Evolutionary conservation across 352 stramenopile genomes (phyloP).

Genomic region (Pythium grandisporangium): DNA sequence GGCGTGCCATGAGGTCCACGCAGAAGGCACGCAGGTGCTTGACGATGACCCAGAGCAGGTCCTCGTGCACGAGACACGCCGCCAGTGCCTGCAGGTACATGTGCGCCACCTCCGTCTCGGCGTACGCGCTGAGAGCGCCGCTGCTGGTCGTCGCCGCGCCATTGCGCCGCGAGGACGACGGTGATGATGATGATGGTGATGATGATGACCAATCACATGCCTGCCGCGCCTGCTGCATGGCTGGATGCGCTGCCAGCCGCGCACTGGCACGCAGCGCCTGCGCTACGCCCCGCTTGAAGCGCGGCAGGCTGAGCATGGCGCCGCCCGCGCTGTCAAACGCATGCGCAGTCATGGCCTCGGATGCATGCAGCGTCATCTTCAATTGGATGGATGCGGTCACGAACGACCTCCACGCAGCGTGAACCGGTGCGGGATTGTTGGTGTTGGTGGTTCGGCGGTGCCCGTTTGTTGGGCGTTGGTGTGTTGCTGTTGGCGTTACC

Average conservation of each 20-base stretch:
- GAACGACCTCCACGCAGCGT: too few species aligned
- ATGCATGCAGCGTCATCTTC: too few species aligned
- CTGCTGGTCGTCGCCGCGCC: neutral
- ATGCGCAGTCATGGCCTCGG: too few species aligned
- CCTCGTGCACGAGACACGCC: conserved; percentile 34
- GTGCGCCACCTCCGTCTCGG: conserved; percentile 2
- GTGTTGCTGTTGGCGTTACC: neutral
- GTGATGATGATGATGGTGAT: neutral
- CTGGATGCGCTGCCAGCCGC: conserved; percentile 25
- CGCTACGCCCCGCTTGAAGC: conserved; percentile 16
- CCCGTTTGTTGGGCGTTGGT: too few species aligned
- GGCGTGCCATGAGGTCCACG: conserved; percentile 55
- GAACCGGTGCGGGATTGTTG: too few species aligned
- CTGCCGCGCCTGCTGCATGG: conserved; percentile 16
- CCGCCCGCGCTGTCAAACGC: conserved; percentile 8
- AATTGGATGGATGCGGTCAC: too few species aligned
- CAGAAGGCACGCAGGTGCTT: conserved; percentile 60
- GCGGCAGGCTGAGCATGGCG: conserved; percentile 19
- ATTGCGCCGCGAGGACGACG: neutral
- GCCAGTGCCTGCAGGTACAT: conserved; percentile 45
- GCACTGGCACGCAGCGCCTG: conserved; percentile 10
- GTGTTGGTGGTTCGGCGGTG: too few species aligned
- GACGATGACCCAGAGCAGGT: conserved; percentile 35
- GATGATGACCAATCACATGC: conserved; percentile 10
- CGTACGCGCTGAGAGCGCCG: neutral